A percentile compares a stretch with the other conserved stretches of the same genome.
phyloP scores from a whole-genome alignment of 768 basidiomycete species.

The Mycena belliarum region DNA sequence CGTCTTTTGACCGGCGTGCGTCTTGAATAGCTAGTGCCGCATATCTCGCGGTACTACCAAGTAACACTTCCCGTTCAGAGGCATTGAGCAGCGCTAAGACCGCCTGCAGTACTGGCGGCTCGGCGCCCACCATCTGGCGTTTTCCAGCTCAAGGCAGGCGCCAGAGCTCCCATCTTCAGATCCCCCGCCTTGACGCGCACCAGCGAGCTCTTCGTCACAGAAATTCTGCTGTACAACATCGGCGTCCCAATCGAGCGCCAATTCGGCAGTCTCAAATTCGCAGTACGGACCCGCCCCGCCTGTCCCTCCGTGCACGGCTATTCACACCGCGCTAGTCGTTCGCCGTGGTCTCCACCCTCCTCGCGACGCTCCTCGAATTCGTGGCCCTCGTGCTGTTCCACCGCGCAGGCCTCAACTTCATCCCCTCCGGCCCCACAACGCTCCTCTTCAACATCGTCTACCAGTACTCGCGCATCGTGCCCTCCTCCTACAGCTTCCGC shows the following conservation, averaged over 20 bases:
- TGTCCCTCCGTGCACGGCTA: not conserved
- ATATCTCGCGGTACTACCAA: conserved; percentile 88
- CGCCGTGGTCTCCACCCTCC: conserved; percentile 61
- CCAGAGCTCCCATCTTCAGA: not conserved
- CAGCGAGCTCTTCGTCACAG: conserved; percentile 79
- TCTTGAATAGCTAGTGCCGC: conserved; percentile 70
- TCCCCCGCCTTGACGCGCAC: not conserved
- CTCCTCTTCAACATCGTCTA: conserved; percentile 80
- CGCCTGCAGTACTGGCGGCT: conserved; percentile 83
- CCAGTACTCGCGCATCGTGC: conserved; percentile 79
- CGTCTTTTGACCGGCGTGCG: conserved; percentile 14
- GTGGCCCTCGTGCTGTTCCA: conserved; percentile 64
- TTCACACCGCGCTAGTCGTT: conserved; percentile 61
- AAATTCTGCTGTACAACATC: conserved; percentile 71
- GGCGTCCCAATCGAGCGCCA: conserved; percentile 76
- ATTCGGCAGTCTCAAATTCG: conserved; percentile 87
- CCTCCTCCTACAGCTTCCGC: conserved; percentile 71
- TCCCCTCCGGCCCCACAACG: conserved; percentile 76
- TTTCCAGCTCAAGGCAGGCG: conserved; percentile 59
- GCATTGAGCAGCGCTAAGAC: conserved; percentile 5
- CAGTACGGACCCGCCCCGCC: conserved; percentile 48
- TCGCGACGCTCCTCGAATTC: conserved; percentile 72
- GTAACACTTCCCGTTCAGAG: conserved; percentile 40
- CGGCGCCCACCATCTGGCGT: conserved; percentile 69
- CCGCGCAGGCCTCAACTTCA: conserved; percentile 66